Conservation (phyloP, 306 rosid genomes). For the Cyclanthera cordifolia region DNA sequence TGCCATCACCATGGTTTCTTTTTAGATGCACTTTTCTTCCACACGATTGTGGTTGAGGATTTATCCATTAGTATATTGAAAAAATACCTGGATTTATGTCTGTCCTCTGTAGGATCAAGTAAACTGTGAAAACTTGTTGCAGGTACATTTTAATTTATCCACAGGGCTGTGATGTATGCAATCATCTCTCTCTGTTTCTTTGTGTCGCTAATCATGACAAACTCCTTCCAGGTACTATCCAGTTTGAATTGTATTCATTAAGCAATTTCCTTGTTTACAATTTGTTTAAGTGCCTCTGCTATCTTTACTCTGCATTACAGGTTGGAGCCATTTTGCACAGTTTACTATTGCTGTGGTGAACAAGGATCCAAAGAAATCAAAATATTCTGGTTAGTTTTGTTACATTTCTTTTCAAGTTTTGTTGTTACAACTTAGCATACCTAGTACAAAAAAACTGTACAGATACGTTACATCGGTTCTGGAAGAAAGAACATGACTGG, state of each 20-base stretch:
- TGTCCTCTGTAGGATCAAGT: neutral
- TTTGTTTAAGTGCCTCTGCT: slow-evolving; percentile 6
- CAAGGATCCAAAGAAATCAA: slow-evolving; percentile 88
- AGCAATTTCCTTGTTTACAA: slow-evolving; percentile 13
- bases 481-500: slow-evolving; percentile 99
- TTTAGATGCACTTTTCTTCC: neutral
- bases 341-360: slow-evolving; percentile 93
- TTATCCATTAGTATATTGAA: neutral
- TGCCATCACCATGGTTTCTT: neutral
- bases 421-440: slow-evolving; percentile 1
- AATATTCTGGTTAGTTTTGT: slow-evolving; percentile 74
- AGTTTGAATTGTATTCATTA: slow-evolving; percentile 4
- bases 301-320: slow-evolving; percentile 28
- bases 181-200: slow-evolving; percentile 91
- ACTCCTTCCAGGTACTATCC: slow-evolving; percentile 84
- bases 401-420: slow-evolving; percentile 15
- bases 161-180: slow-evolving; percentile 96
- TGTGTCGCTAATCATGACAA: slow-evolving; percentile 98
- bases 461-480: slow-evolving; percentile 97
- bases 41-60: neutral
- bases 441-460: slow-evolving; percentile 22
- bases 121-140: slow-evolving; percentile 24
- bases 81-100: neutral
- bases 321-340: slow-evolving; percentile 98
- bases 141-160: slow-evolving; percentile 98